Evolutionary conservation across 352 stramenopile genomes (phyloP).

Genomic region (Blastocystis sp.): DNA sequence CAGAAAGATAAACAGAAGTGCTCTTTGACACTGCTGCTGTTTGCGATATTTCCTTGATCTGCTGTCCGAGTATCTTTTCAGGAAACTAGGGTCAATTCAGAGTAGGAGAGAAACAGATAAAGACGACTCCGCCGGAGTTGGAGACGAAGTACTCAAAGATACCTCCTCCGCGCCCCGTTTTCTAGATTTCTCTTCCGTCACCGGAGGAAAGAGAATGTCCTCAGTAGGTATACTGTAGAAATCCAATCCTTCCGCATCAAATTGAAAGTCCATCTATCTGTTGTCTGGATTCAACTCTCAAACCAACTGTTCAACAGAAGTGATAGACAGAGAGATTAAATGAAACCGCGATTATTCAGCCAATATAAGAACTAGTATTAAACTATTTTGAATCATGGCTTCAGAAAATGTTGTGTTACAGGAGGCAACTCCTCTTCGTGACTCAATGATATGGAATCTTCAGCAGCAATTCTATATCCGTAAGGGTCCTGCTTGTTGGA

Average conservation of each 20-base stretch:
- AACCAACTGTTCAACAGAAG: conserved; percentile 66
- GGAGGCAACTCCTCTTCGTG: conserved; percentile 71
- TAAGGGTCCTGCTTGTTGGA: conserved; percentile 72
- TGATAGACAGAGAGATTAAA: conserved; percentile 8
- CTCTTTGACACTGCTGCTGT: not conserved
- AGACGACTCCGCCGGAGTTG: not conserved
- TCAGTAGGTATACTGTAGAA: not conserved
- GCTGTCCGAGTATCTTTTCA: conserved; percentile 33
- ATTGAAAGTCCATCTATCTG: not conserved
- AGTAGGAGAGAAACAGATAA: not conserved
- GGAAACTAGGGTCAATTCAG: not conserved
- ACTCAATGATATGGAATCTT: conserved; percentile 54
- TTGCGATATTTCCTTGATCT: conserved; percentile 43
- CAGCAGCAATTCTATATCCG: conserved; percentile 54
- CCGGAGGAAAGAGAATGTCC: not conserved
- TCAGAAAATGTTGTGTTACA: conserved; percentile 81
- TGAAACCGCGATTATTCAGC: not conserved
- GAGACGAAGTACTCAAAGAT: not conserved
- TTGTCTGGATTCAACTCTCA: not conserved
- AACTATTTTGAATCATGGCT: conserved; percentile 75
- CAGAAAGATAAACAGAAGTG: conserved; percentile 21
- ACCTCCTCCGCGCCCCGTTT: not conserved
- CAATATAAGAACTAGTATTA: not conserved
- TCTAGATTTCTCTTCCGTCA: not conserved
- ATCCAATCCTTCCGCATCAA: not conserved